Conservation (phyloP, 257 asterid species). For the Lycium ferocissimum region DNA sequence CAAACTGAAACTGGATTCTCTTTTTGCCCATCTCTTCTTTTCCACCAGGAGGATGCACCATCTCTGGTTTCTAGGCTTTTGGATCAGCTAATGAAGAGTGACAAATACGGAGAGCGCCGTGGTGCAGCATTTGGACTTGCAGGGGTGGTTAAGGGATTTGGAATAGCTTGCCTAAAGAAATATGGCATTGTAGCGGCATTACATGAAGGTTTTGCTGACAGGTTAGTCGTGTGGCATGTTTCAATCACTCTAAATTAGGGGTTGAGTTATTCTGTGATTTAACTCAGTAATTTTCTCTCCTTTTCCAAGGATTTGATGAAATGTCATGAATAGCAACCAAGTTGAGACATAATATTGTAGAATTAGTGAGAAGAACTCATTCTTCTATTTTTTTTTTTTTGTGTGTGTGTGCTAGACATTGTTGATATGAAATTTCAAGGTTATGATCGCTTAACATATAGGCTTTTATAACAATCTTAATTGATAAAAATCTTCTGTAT, state of each 20-base stretch:
- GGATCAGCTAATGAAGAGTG: conserved; percentile 88
- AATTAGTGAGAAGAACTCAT: conserved; percentile 14
- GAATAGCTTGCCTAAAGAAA: conserved; percentile 84
- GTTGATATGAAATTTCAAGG: conserved; percentile 16
- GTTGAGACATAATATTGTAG: neutral
- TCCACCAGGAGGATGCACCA: conserved; percentile 83
- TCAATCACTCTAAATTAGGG: conserved; percentile 18
- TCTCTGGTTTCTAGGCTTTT: conserved; percentile 82
- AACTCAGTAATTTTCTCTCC: neutral
- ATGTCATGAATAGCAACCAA: conserved; percentile 15
- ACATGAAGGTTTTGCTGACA: conserved; percentile 81
- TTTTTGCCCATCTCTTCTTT: conserved; percentile 10
- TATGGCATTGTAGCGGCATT: conserved; percentile 68
- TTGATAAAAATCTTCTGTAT: neutral
- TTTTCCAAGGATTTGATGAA: conserved; percentile 14
- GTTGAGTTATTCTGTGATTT: neutral
- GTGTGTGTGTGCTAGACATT: conserved; percentile 6
- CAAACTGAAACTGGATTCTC: conserved; percentile 2
- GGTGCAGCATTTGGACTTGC: conserved; percentile 99
- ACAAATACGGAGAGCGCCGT: conserved; percentile 98
- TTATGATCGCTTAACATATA: neutral
- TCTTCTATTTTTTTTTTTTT: conserved; percentile 11
- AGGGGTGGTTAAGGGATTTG: conserved; percentile 91
- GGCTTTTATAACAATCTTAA: neutral
- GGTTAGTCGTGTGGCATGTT: conserved; percentile 50